Evolutionary conservation across 257 asterid species (phyloP).

Genomic region (Orobanche coerulescens): DNA sequence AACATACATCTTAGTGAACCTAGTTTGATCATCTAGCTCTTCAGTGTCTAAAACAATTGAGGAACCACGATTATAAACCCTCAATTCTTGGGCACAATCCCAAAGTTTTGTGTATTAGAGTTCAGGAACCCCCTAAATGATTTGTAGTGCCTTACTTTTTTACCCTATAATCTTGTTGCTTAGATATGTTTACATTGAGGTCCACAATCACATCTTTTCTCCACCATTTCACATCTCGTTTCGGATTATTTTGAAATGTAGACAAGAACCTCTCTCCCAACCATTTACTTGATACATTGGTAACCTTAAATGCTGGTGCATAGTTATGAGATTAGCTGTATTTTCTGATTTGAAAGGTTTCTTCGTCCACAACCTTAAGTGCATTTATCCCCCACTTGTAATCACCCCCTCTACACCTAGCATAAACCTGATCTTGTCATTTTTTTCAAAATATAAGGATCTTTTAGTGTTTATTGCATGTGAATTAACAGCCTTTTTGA

Average conservation of each 20-base stretch:
- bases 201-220: neutral
- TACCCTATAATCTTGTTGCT: neutral
- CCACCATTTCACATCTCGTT: neutral
- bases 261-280: too few species aligned
- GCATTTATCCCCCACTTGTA: too few species aligned
- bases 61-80: too few species aligned
- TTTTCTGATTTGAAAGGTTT: too few species aligned
- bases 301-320: too few species aligned
- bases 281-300: too few species aligned
- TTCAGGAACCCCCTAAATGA: neutral
- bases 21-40: too few species aligned
- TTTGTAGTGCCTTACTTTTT: neutral
- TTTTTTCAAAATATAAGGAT: too few species aligned
- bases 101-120: too few species aligned
- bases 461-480: neutral
- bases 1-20: too few species aligned
- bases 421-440: neutral
- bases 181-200: neutral
- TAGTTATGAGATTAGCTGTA: neutral
- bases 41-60: too few species aligned
- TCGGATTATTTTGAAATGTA: neutral
- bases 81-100: too few species aligned
- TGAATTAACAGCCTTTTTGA: neutral
- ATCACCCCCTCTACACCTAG: neutral
- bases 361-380: neutral